Conservation (phyloP, 305 asterid genomes). For the Caryopteris hybrid region DNA sequence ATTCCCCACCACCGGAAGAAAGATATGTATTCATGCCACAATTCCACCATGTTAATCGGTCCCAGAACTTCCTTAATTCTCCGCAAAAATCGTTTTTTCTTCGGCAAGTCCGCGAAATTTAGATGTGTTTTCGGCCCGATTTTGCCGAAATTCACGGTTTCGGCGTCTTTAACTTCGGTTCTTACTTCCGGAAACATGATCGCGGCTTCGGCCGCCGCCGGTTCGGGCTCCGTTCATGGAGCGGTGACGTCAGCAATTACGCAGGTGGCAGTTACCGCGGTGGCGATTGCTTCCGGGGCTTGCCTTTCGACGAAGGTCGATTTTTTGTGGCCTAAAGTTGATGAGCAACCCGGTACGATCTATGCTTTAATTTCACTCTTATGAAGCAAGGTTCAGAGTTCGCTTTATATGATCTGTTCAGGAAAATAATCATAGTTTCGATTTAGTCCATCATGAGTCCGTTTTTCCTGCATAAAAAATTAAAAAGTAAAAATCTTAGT, state of each 20-base stretch:
- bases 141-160: conserved; percentile 42
- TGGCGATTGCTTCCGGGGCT: conserved; percentile 97
- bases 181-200: conserved; percentile 66
- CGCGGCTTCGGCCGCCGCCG: conserved; percentile 67
- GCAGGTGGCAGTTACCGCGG: conserved; percentile 89
- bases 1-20: not conserved
- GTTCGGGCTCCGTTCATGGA: conserved; percentile 71
- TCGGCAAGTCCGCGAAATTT: conserved; percentile 34
- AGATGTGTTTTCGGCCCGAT: conserved; percentile 40
- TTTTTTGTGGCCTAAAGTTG: conserved; percentile 88
- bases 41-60: conserved; percentile 38
- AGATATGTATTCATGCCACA: conserved; percentile 46
- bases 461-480: not conserved
- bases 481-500: not conserved
- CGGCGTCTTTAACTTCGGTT: conserved; percentile 57
- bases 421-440: no score
- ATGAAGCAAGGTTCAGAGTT: not conserved
- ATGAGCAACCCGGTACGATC: conserved; percentile 66
- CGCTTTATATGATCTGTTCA: not conserved
- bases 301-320: conserved; percentile 97
- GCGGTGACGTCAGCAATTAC: conserved; percentile 90
- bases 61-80: conserved; percentile 36
- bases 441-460: not conserved
- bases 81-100: conserved; percentile 31
- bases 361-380: not conserved